Base-by-base conservation (phyloP, 371 early-diverging fungal species). In the Lichtheimia hyalospora region DNA sequence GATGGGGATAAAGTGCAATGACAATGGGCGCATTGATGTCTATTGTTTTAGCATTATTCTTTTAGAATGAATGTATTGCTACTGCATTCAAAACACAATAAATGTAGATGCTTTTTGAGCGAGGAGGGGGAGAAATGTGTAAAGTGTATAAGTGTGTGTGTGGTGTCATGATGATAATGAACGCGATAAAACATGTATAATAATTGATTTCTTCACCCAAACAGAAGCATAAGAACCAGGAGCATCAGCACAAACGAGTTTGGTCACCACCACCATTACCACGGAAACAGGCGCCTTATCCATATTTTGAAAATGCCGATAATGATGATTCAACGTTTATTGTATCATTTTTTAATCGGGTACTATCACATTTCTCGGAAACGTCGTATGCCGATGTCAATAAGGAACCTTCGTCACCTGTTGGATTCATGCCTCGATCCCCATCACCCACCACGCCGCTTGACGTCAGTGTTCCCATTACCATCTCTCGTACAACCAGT, bases 361-460 rank as follows among this genome's bases (percentile, higher is more conserved):
- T 34, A 13, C 55, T 18, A 3, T 20, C 39, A 24, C 18, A 21
- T 15, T 54, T 40, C 7, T 20, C 40, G 13, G 16, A 21, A 28
- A 13, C 39, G n/a, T 20, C 55, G 12, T 46, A n/a, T 48, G 14
- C 49, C 12, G 25, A 23, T 48, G 46, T 41, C 15, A 21, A 53
- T 27, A 50, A 52, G 24, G 24, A 10, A 7, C 28, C 60, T 23
- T 18, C 56, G 15, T 53, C 58, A 3, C 60, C 58, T 15, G 63
- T 67, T 23, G 68, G 68, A 5, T 67, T 67, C 43, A 67, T 67
- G 68, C 68, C 68, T 5, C 60, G 60, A 23, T 48, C 49, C 24
- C 28, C 62, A 6, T 34, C 46, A 1, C 61, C 58, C 8, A 57
- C 54, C 25, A 58, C 60, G 18, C 60, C 58, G 12, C 54, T 66